Percentiles rank a stretch among this genome's conserved stretches.
phyloP scores from a whole-genome alignment of 1,139 yeast genomes.

The Diutina scorzettiae region DNA sequence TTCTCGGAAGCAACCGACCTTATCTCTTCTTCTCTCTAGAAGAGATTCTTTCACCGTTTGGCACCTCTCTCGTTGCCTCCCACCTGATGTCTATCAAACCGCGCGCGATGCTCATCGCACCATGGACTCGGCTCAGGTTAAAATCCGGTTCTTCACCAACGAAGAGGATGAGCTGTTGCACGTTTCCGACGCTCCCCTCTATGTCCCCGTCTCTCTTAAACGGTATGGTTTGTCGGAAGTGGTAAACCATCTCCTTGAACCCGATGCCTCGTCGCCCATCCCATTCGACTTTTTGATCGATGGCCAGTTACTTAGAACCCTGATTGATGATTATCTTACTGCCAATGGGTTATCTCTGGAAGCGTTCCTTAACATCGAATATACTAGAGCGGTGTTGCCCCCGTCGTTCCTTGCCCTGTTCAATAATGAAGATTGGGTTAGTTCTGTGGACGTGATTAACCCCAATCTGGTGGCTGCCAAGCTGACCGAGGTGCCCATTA shows the following conservation, averaged over 20 bases:
- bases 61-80: too few relatives aligned
- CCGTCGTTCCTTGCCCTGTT: slow-evolving; percentile 85
- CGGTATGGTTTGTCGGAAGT: slow-evolving; percentile 91
- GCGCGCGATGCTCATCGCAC: slow-evolving; percentile 1
- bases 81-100: too few relatives aligned
- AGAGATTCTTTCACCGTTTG: too few relatives aligned
- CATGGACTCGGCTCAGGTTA: slow-evolving; percentile 27
- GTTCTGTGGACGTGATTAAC: slow-evolving; percentile 46
- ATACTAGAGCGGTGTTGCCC: slow-evolving; percentile 85
- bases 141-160: slow-evolving; percentile 75
- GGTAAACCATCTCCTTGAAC: slow-evolving; percentile 69
- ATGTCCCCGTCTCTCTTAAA: slow-evolving; percentile 75
- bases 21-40: too few relatives aligned
- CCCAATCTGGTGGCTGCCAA: slow-evolving; percentile 17
- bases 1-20: too few relatives aligned
- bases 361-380: slow-evolving; percentile 69
- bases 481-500: slow-evolving; percentile 18
- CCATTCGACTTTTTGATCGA: slow-evolving; percentile 91
- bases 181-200: slow-evolving; percentile 75
- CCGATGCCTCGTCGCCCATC: slow-evolving; percentile 43
- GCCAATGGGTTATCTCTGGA: slow-evolving; percentile 75
- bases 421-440: slow-evolving; percentile 93
- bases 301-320: slow-evolving; percentile 65
- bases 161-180: slow-evolving; percentile 65
- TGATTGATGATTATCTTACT: slow-evolving; percentile 68